phyloP scores from a whole-genome alignment of 352 stramenopile genomes.

The Pythium sukuiense region DNA sequence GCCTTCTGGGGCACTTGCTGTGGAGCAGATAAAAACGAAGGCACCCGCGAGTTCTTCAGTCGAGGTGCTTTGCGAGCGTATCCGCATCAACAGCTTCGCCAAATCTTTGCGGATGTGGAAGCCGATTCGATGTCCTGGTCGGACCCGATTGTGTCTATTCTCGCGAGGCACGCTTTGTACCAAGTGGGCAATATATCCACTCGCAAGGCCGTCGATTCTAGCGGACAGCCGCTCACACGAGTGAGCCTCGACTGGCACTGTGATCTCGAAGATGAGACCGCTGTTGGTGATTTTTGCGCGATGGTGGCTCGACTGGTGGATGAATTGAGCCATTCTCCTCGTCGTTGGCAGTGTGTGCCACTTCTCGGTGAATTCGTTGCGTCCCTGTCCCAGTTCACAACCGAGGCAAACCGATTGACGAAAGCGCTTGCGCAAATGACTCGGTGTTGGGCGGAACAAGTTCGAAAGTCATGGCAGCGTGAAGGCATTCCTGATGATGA shows the following conservation, averaged over 20 bases:
- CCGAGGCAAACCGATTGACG: constrained; percentile 17
- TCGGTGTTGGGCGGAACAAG: constrained; percentile 14
- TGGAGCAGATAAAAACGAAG: constrained; percentile 27
- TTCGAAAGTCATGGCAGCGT: constrained; percentile 5
- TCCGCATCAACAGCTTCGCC: constrained; percentile 48
- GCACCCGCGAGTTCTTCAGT: constrained; percentile 26
- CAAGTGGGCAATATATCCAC: constrained; percentile 45
- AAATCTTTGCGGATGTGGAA: constrained; percentile 43
- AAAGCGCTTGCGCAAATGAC: constrained; percentile 31
- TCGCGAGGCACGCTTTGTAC: constrained; percentile 51
- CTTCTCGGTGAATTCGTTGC: constrained; percentile 38
- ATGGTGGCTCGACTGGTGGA: constrained; percentile 26
- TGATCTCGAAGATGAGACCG: constrained; percentile 32
- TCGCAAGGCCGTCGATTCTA: constrained; percentile 15
- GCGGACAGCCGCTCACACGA: neutral
- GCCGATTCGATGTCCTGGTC: constrained; percentile 46
- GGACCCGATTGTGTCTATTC: constrained; percentile 30
- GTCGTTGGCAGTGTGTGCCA: constrained; percentile 27
- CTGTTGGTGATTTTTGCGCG: constrained; percentile 21
- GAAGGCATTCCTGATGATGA: neutral
- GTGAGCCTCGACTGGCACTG: constrained; percentile 37
- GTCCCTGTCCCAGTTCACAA: constrained; percentile 34
- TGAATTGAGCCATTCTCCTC: constrained; percentile 11
- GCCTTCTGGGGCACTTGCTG: constrained; percentile 26
- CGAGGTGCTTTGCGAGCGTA: constrained; percentile 50